phyloP scores from a whole-genome alignment of 1,139 yeast species.

The Geotrichum histeridarum region DNA sequence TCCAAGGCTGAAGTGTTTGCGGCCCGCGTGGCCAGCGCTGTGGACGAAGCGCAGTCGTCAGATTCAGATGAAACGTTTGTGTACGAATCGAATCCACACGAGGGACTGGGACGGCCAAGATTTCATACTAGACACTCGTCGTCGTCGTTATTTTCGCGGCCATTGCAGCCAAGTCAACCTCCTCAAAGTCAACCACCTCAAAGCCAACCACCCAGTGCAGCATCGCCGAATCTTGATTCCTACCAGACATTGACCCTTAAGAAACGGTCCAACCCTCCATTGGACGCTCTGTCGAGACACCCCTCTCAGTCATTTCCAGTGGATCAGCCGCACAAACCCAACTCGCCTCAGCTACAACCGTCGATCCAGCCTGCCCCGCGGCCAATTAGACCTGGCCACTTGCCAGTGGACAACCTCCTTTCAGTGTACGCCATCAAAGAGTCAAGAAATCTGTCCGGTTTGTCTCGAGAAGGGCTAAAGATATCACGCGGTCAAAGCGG shows the following conservation, averaged over 20 bases:
- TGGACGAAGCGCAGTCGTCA: conserved; percentile 78
- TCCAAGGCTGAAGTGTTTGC: conserved; percentile 89
- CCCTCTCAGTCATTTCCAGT: neutral
- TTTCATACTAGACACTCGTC: conserved; percentile 13
- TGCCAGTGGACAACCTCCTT: neutral
- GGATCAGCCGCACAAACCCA: neutral
- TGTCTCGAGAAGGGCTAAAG: too few species aligned
- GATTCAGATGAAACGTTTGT: conserved; percentile 94
- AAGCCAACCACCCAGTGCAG: neutral
- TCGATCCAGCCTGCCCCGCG: neutral
- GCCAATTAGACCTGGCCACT: neutral
- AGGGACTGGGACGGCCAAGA: conserved; percentile 14
- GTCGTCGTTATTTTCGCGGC: conserved; percentile 15
- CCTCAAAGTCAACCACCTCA: neutral
- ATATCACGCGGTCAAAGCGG: too few species aligned
- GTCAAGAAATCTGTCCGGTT: too few species aligned
- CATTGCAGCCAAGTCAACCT: neutral
- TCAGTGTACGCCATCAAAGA: too few species aligned
- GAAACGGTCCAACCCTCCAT: conserved; percentile 13
- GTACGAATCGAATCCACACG: conserved; percentile 56
- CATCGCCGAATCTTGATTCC: conserved; percentile 1
- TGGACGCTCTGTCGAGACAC: neutral
- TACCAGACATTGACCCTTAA: conserved; percentile 9
- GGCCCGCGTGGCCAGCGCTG: conserved; percentile 89
- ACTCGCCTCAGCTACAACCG: neutral